Evolutionary conservation across 1,139 yeast genomes (phyloP).

Genomic region (Yamadazyma dendronema): DNA sequence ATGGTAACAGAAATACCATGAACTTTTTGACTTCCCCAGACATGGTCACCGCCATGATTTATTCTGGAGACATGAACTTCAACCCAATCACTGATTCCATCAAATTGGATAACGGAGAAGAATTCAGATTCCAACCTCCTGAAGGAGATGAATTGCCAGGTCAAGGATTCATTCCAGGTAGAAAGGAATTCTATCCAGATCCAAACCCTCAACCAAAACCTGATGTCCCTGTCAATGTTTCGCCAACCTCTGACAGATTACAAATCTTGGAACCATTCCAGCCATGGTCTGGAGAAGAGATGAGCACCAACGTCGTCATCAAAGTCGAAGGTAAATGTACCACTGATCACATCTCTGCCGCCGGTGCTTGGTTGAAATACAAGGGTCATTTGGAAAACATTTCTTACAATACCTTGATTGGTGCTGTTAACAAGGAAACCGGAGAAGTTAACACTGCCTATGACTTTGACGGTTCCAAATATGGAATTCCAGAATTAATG

Average conservation of each 20-base stretch:
- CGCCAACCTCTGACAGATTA: constrained; percentile 70
- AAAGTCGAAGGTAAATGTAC: constrained; percentile 98
- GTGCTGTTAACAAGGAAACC: constrained; percentile 95
- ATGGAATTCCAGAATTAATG: constrained; percentile 94
- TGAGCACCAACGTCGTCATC: constrained; percentile 69
- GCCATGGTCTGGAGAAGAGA: constrained; percentile 83
- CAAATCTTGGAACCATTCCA: constrained; percentile 87
- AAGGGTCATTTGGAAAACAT: constrained; percentile 97
- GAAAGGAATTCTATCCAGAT: constrained; percentile 82
- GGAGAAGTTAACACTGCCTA: constrained; percentile 92
- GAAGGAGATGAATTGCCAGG: constrained; percentile 82
- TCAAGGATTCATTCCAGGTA: constrained; percentile 78
- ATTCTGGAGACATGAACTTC: constrained; percentile 85
- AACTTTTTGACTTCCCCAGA: constrained; percentile 97
- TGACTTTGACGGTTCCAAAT: constrained; percentile 77
- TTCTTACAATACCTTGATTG: constrained; percentile 90
- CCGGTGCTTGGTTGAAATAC: constrained; percentile 98
- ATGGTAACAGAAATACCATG: constrained; percentile 96
- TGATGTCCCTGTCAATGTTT: constrained; percentile 65
- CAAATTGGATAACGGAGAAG: constrained; percentile 59
- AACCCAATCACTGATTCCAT: constrained; percentile 84
- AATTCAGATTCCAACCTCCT: constrained; percentile 75
- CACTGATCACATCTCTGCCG: constrained; percentile 97
- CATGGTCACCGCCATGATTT: constrained; percentile 93
- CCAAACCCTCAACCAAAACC: constrained; percentile 72